Percentiles rank a stretch among this genome's conserved stretches.
Evolutionary conservation across 257 asterid species (phyloP).

Genomic region (Jaltomata sinuosa): DNA sequence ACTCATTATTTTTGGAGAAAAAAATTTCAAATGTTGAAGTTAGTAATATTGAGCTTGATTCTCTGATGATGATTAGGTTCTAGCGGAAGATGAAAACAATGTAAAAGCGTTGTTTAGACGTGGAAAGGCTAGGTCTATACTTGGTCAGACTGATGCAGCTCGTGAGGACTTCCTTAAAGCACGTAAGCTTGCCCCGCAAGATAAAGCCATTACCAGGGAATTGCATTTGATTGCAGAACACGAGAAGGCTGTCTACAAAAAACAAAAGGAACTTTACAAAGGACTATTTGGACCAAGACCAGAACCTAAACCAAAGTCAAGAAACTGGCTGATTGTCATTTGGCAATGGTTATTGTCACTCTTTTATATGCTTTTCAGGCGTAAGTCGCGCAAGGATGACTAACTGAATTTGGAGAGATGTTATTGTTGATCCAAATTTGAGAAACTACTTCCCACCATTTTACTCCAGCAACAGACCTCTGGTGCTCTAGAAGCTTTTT

Average conservation of each 20-base stretch:
- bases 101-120: constrained; percentile 83
- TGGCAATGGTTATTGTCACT: constrained; percentile 80
- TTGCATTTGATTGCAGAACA: constrained; percentile 63
- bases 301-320: constrained; percentile 41
- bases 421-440: neutral
- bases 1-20: neutral
- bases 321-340: constrained; percentile 36
- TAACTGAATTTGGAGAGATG: constrained; percentile 12
- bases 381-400: constrained; percentile 48
- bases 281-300: constrained; percentile 74
- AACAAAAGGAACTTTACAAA: constrained; percentile 90
- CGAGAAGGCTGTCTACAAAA: constrained; percentile 79
- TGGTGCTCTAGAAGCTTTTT: neutral
- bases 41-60: neutral
- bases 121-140: constrained; percentile 90
- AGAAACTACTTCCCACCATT: neutral
- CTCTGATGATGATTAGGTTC: constrained; percentile 37
- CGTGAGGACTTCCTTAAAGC: constrained; percentile 88
- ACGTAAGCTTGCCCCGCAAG: constrained; percentile 70
- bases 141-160: constrained; percentile 93
- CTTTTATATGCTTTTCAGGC: constrained; percentile 42
- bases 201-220: constrained; percentile 68
- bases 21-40: neutral
- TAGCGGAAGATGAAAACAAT: constrained; percentile 78
- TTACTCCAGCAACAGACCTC: neutral